These are phyloP conservation scores for Sporodiniella umbellata DNA, from an alignment of 371 early-diverging fungal species.

Conservation along the genomic window DNA sequence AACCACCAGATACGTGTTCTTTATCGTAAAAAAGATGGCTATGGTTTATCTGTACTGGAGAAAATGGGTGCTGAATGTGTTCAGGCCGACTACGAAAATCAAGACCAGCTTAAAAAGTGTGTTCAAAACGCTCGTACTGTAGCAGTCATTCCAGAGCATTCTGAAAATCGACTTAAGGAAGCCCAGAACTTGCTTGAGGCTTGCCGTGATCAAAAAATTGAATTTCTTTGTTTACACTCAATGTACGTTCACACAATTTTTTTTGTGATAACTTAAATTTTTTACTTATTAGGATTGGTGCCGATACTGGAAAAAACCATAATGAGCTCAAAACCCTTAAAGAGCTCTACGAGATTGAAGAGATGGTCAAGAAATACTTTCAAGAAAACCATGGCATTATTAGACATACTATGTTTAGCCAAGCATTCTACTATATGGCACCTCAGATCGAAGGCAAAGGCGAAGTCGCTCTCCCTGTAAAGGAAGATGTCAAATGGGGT, in stretches of 20 bases:
- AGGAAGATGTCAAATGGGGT: conserved; percentile 26
- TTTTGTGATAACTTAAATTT: background rate
- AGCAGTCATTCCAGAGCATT: conserved; percentile 31
- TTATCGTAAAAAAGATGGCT: conserved; percentile 19
- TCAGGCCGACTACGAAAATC: conserved; percentile 29
- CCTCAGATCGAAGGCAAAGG: conserved; percentile 28
- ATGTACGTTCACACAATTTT: no score
- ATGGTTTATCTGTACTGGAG: conserved; percentile 14
- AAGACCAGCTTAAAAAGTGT: conserved; percentile 19
- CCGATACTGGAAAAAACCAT: conserved; percentile 18
- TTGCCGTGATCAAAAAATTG: conserved; percentile 20
- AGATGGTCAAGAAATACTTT: conserved; percentile 25
- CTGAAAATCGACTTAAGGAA: conserved; percentile 21
- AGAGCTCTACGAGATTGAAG: conserved; percentile 26
- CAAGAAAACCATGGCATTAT: conserved; percentile 22
- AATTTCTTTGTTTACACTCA: conserved; percentile 30
- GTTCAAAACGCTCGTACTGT: conserved; percentile 18
- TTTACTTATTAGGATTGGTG: conserved; percentile 24
- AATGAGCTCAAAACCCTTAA: conserved; percentile 12
- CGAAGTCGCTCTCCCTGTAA: conserved; percentile 22
- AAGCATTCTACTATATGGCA: conserved; percentile 34
- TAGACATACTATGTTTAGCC: conserved; percentile 23
- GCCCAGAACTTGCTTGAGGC: conserved; percentile 32
- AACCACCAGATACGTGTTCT: conserved; percentile 22
- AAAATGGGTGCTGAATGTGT: conserved; percentile 30